Conservation (phyloP, 75 land plant species). For the Chamaecyparis obtusa region DNA sequence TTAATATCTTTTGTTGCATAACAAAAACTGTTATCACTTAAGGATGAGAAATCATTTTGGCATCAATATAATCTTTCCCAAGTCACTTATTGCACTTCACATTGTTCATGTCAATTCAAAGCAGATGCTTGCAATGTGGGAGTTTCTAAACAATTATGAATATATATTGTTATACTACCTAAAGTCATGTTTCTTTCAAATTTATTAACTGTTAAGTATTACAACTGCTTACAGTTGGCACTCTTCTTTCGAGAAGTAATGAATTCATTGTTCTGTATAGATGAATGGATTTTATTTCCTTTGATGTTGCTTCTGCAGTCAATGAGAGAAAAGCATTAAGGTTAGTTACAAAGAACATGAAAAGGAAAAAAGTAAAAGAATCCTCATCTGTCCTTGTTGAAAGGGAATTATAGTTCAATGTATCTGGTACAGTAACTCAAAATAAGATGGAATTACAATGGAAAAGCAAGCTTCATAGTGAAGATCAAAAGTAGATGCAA, state of each 20-base stretch:
- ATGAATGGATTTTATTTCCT: slow-evolving; percentile 93
- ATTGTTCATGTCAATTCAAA: background rate
- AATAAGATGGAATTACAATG: slow-evolving; percentile 8
- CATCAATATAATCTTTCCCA: background rate
- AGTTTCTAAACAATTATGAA: background rate
- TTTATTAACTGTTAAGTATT: slow-evolving; percentile 7
- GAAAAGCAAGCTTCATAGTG: slow-evolving; percentile 10
- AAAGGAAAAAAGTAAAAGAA: slow-evolving; percentile 9
- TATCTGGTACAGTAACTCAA: background rate
- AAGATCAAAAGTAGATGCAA: slow-evolving; percentile 22
- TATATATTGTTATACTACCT: background rate
- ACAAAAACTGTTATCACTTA: background rate
- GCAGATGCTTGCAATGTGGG: background rate
- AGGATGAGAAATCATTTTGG: background rate
- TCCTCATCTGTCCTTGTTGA: background rate
- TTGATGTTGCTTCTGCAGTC: slow-evolving; percentile 65
- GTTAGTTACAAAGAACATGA: slow-evolving; percentile 9
- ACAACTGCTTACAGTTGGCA: slow-evolving; percentile 88
- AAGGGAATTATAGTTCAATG: background rate
- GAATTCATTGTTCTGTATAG: slow-evolving; percentile 82
- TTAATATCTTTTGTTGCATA: background rate
- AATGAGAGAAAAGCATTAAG: slow-evolving; percentile 45
- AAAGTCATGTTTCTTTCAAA: background rate
- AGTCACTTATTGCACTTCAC: background rate
- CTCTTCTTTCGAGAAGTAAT: slow-evolving; percentile 71